phyloP scores from a whole-genome alignment of 2,329 filamentous ascomycete species.

The Hymenoscyphus fructigenus region DNA sequence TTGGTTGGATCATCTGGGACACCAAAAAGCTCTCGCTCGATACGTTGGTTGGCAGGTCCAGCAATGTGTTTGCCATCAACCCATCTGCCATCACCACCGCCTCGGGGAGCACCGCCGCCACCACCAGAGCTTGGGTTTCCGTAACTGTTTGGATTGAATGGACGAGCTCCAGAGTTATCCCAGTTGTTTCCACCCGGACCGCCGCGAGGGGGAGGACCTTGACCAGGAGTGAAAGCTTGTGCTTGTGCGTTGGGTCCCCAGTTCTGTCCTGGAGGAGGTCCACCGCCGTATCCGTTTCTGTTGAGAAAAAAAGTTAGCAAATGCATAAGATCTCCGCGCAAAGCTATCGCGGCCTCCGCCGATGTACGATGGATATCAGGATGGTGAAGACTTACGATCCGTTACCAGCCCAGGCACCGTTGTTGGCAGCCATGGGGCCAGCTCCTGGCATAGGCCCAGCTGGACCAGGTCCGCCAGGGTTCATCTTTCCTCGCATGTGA shows the following conservation, averaged over 20 bases:
- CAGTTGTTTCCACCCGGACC: slow-evolving; percentile 40
- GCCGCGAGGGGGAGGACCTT: slow-evolving; percentile 28
- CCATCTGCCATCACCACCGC: slow-evolving; percentile 95
- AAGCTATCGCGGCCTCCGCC: not conserved
- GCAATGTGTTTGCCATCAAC: slow-evolving; percentile 94
- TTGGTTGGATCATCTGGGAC: slow-evolving; percentile 87
- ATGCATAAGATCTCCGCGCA: slow-evolving; percentile 8
- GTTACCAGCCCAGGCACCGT: slow-evolving; percentile 56
- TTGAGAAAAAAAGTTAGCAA: slow-evolving; percentile 34
- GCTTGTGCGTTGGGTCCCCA: slow-evolving; percentile 36
- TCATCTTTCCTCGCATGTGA: slow-evolving; percentile 68
- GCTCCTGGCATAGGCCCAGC: slow-evolving; percentile 23
- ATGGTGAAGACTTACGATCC: slow-evolving; percentile 48
- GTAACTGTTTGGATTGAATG: slow-evolving; percentile 60
- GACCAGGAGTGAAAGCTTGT: slow-evolving; percentile 38
- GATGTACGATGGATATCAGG: not conserved
- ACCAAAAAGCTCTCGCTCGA: slow-evolving; percentile 96
- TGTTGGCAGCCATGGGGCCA: slow-evolving; percentile 49
- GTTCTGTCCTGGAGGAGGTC: slow-evolving; percentile 31
- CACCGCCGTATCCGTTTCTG: slow-evolving; percentile 46
- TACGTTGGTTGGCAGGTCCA: slow-evolving; percentile 80
- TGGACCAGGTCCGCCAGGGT: slow-evolving; percentile 25
- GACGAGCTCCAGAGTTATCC: slow-evolving; percentile 14
- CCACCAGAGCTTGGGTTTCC: slow-evolving; percentile 41
- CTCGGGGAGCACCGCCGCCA: slow-evolving; percentile 54